These are phyloP conservation scores for Beta vulgaris DNA, from an alignment of 148 eudicot species.

Conservation along the genomic window DNA sequence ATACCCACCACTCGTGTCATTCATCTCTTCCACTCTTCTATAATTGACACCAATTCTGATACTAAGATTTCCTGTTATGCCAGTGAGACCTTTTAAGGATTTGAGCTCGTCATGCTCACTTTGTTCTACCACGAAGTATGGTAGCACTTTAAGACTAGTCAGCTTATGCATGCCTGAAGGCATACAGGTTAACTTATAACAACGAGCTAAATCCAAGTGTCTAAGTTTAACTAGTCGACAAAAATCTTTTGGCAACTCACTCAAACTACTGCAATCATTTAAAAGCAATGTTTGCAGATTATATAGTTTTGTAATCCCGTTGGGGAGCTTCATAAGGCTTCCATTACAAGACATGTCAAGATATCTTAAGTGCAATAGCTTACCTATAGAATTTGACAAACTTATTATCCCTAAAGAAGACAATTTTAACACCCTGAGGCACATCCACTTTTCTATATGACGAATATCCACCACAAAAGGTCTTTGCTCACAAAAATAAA, in stretches of 20 bases:
- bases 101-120: neutral
- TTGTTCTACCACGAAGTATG: conserved; percentile 6
- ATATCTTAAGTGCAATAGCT: neutral
- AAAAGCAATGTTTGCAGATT: neutral
- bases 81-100: neutral
- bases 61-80: neutral
- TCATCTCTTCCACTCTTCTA: neutral
- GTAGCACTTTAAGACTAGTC: neutral
- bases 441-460: neutral
- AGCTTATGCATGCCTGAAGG: conserved; percentile 13
- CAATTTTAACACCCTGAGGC: neutral
- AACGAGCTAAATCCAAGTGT: neutral
- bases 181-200: neutral
- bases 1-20: neutral
- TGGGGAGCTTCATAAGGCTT: neutral
- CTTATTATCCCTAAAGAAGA: rapidly evolving
- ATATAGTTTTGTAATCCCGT: neutral
- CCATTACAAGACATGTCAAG: neutral
- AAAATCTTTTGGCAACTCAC: neutral
- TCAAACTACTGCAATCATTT: rapidly evolving
- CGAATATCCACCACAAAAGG: neutral
- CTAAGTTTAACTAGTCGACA: conserved; percentile 8
- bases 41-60: neutral
- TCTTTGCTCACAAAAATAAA: rapidly evolving
- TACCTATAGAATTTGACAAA: neutral